Conservation (phyloP, 371 early-diverging fungal genomes). For the Rhizopus microsporus region DNA sequence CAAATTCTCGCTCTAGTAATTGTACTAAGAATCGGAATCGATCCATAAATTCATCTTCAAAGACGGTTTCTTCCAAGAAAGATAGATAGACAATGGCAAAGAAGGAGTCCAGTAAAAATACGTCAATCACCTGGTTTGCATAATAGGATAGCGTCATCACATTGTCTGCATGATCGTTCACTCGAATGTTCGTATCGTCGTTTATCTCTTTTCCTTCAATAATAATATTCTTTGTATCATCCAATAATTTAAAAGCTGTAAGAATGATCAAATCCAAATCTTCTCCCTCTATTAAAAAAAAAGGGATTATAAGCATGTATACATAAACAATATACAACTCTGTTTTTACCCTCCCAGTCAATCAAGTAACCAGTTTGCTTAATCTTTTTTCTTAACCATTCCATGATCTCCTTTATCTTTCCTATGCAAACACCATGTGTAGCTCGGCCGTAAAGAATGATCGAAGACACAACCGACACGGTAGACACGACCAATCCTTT, state of each 20-base stretch:
- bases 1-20: conserved; percentile 50
- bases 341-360: conserved; percentile 46
- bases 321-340: not conserved
- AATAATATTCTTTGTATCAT: conserved; percentile 48
- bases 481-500: conserved; percentile 45
- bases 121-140: conserved; percentile 49
- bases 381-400: conserved; percentile 43
- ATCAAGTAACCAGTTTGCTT: conserved; percentile 26
- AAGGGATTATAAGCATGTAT: not conserved
- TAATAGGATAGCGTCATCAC: conserved; percentile 53
- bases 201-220: conserved; percentile 48
- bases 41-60: conserved; percentile 50
- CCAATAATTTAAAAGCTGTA: conserved; percentile 41
- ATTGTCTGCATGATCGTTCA: conserved; percentile 55
- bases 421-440: conserved; percentile 47
- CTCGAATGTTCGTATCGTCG: conserved; percentile 52
- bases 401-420: conserved; percentile 49
- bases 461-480: conserved; percentile 37
- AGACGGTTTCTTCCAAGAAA: conserved; percentile 33
- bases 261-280: conserved; percentile 44
- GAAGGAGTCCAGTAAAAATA: conserved; percentile 47
- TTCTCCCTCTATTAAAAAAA: conserved; percentile 37
- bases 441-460: conserved; percentile 49
- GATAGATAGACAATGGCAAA: conserved; percentile 51
- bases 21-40: conserved; percentile 50